Conservation (phyloP, 2,329 filamentous ascomycete species). For the Phyllosticta citriasiana region DNA sequence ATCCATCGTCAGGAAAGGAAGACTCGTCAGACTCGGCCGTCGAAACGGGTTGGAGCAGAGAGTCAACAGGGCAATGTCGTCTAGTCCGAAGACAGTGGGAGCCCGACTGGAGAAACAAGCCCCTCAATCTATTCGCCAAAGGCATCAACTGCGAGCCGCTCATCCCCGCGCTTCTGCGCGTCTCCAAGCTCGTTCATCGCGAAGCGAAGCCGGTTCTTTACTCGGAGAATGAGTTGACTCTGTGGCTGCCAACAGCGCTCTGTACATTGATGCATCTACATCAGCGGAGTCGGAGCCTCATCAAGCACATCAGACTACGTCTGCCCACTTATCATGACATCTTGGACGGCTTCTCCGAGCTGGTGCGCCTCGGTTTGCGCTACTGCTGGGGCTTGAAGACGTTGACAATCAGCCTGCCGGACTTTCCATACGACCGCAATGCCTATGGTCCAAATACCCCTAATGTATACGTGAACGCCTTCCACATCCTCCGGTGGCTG, state of each 20-base stretch:
- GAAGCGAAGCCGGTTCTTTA: constrained; percentile 34
- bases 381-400: constrained; percentile 37
- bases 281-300: constrained; percentile 33
- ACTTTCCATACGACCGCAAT: constrained; percentile 20
- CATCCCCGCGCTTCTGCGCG: constrained; percentile 28
- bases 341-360: constrained; percentile 36
- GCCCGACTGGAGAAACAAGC: constrained; percentile 13
- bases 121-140: neutral
- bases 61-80: neutral
- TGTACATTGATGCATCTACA: constrained; percentile 30
- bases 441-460: constrained; percentile 21
- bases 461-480: constrained; percentile 37
- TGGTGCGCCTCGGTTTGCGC: constrained; percentile 34
- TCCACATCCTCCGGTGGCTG: constrained; percentile 38
- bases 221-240: constrained; percentile 29
- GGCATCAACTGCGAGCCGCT: constrained; percentile 23
- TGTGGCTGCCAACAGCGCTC: constrained; percentile 29
- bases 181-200: constrained; percentile 30
- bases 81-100: neutral
- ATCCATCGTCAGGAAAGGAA: constrained; percentile 1
- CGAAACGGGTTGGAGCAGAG: neutral
- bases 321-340: constrained; percentile 38
- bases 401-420: constrained; percentile 31
- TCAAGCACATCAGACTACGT: constrained; percentile 34
- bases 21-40: neutral